A percentile compares a stretch with the other conserved stretches of the same genome.
Evolutionary conservation across 2,329 filamentous ascomycete genomes (phyloP).

Genomic region (Neonectria coccinea): DNA sequence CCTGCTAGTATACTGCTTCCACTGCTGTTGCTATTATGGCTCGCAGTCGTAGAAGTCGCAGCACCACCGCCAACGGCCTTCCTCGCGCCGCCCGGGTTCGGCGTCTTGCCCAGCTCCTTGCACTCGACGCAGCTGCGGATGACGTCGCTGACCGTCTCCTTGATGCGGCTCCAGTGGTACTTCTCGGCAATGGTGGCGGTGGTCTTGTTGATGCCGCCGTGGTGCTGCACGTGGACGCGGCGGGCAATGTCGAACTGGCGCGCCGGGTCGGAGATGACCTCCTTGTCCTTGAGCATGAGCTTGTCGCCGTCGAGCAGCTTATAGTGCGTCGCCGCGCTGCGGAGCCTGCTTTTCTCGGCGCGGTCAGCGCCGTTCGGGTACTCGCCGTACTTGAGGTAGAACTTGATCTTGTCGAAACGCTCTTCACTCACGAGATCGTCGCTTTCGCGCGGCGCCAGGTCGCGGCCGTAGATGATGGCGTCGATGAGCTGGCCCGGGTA

Average conservation of each 20-base stretch:
- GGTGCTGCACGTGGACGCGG: constrained; percentile 77
- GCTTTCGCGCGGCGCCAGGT: constrained; percentile 68
- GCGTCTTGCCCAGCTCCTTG: constrained; percentile 78
- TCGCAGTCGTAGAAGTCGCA: constrained; percentile 2
- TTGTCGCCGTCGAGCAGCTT: constrained; percentile 83
- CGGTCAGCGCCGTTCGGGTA: constrained; percentile 94
- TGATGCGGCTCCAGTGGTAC: constrained; percentile 98
- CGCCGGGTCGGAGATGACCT: constrained; percentile 91
- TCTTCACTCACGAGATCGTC: constrained; percentile 93
- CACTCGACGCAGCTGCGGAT: constrained; percentile 93
- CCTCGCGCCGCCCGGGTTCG: constrained; percentile 46
- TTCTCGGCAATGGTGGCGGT: constrained; percentile 93
- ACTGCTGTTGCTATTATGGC: constrained; percentile 23
- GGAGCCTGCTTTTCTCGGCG: constrained; percentile 93
- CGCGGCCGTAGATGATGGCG: constrained; percentile 82
- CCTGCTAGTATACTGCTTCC: constrained; percentile 3
- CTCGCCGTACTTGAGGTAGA: constrained; percentile 93
- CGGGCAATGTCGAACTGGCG: constrained; percentile 91
- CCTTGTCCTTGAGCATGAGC: constrained; percentile 97
- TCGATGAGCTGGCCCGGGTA: constrained; percentile 77
- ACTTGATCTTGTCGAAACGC: constrained; percentile 98
- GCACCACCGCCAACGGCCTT: constrained; percentile 33
- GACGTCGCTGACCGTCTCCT: constrained; percentile 94
- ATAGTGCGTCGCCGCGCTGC: constrained; percentile 95
- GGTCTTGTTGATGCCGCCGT: constrained; percentile 98